These are phyloP conservation scores for Scedosporium aurantiacum DNA, from an alignment of 2,329 filamentous ascomycete species.

Conservation along the genomic window DNA sequence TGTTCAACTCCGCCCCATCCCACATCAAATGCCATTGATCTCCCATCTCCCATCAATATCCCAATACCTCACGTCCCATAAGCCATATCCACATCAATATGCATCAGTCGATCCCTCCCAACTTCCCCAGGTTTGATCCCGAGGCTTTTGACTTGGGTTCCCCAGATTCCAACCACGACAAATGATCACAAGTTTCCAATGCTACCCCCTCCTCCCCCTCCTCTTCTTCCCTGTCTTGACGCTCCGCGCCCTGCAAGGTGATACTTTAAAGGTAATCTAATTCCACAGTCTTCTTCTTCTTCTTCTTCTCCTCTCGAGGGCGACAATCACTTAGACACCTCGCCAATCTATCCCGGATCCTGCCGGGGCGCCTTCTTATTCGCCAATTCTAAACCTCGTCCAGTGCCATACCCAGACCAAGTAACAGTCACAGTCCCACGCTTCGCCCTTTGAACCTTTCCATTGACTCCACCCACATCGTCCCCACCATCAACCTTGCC, in stretches of 20 bases:
- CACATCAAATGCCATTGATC: neutral
- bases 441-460: neutral
- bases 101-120: no score
- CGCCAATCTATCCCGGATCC: neutral
- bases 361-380: neutral
- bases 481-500: neutral
- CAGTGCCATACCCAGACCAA: neutral
- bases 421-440: no score
- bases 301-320: neutral
- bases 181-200: neutral
- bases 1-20: neutral
- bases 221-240: neutral
- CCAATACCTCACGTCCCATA: no score
- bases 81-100: no score
- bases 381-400: neutral
- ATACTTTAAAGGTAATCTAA: neutral
- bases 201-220: neutral
- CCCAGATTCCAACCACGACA: neutral
- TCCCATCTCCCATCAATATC: neutral
- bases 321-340: neutral
- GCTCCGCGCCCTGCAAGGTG: neutral
- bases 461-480: neutral
- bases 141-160: neutral
- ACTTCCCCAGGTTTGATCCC: neutral
- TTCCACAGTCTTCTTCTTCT: neutral